Evolutionary conservation across 2,329 filamentous ascomycete genomes (phyloP).

Genomic region (Cordyceps sp.): DNA sequence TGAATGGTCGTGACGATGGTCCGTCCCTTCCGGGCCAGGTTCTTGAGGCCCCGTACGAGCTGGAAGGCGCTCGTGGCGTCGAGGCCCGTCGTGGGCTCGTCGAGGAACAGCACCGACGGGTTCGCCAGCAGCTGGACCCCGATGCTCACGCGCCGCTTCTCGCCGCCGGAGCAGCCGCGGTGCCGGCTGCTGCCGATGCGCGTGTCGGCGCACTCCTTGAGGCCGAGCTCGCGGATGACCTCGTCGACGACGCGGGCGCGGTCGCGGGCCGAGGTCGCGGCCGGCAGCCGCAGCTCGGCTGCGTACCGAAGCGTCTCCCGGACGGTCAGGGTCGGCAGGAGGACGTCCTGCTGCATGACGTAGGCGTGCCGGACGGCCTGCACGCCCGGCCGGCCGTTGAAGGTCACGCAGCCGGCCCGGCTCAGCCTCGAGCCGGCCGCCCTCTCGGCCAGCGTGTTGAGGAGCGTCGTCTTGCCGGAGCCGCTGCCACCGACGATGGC

Average conservation of each 20-base stretch:
- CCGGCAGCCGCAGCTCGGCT: slow-evolving; percentile 52
- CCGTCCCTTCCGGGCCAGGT: slow-evolving; percentile 47
- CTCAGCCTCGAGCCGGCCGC: slow-evolving; percentile 37
- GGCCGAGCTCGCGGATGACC: slow-evolving; percentile 56
- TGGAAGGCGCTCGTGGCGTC: slow-evolving; percentile 66
- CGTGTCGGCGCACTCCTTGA: slow-evolving; percentile 65
- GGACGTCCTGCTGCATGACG: slow-evolving; percentile 61
- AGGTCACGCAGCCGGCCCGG: slow-evolving; percentile 38
- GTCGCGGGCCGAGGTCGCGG: slow-evolving; percentile 41
- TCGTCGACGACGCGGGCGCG: slow-evolving; percentile 52
- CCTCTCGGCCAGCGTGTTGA: slow-evolving; percentile 56
- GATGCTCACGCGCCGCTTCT: slow-evolving; percentile 61
- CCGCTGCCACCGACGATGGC: slow-evolving; percentile 63
- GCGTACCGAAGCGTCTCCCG: slow-evolving; percentile 60
- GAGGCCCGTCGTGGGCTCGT: slow-evolving; percentile 64
- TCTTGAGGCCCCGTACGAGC: slow-evolving; percentile 52
- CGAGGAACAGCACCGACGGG: slow-evolving; percentile 60
- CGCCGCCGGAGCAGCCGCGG: slow-evolving; percentile 63
- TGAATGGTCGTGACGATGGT: slow-evolving; percentile 64
- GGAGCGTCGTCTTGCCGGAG: slow-evolving; percentile 54
- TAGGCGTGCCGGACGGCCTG: slow-evolving; percentile 45
- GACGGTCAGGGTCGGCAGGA: slow-evolving; percentile 58
- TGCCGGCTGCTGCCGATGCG: slow-evolving; percentile 54
- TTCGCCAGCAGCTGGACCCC: slow-evolving; percentile 68
- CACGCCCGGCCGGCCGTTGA: slow-evolving; percentile 41